phyloP scores from a whole-genome alignment of 306 rosid species.

The Prunus armeniaca region DNA sequence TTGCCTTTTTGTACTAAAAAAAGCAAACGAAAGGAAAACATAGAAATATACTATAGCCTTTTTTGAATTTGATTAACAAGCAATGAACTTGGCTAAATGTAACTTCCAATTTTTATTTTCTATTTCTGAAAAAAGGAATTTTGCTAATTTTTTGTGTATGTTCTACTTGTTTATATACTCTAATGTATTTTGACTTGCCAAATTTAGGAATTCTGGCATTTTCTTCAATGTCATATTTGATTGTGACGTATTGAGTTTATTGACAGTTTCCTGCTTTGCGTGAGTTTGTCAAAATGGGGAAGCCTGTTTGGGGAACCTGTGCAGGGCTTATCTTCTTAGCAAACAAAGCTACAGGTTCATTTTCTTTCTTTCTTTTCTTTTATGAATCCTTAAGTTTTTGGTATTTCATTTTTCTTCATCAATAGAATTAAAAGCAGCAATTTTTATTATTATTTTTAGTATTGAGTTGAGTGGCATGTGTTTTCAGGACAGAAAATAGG shows the following conservation, averaged over 20 bases:
- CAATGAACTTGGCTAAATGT: neutral
- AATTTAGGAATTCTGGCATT: neutral
- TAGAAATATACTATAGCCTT: too few species aligned
- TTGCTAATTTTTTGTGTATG: neutral
- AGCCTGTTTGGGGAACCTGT: constrained; percentile 99
- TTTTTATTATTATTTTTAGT: neutral
- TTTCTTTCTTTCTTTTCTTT: constrained; percentile 16
- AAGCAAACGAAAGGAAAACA: too few species aligned
- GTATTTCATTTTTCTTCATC: neutral
- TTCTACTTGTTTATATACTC: neutral
- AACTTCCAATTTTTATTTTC: neutral
- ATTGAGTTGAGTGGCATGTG: constrained; percentile 17
- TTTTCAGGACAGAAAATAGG: constrained; percentile 90
- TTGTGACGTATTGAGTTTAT: neutral
- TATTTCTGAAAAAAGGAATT: neutral
- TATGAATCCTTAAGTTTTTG: neutral
- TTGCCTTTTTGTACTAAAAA: neutral
- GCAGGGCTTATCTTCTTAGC: constrained; percentile 98
- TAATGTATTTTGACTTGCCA: neutral
- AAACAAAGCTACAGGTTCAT: constrained; percentile 69
- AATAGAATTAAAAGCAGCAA: constrained; percentile 1
- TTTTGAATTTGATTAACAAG: neutral
- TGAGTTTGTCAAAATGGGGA: constrained; percentile 85
- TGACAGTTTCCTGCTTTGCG: constrained; percentile 84
- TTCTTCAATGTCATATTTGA: neutral